Conservation (phyloP, 2,329 filamentous ascomycete genomes). For the Sphaerulina vaccinii region DNA sequence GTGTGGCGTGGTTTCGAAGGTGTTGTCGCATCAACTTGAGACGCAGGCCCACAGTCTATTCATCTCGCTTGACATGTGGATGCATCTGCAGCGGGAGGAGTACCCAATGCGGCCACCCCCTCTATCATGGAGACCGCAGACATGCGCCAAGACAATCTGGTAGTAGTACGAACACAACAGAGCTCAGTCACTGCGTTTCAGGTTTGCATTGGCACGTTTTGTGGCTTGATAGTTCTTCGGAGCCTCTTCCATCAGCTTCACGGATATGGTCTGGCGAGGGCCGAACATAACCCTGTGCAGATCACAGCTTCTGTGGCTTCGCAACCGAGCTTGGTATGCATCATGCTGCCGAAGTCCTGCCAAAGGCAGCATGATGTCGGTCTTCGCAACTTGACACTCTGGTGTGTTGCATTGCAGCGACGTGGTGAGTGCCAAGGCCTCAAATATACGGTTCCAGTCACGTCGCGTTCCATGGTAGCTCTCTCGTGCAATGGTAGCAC, state of each 20-base stretch:
- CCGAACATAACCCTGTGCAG: not conserved
- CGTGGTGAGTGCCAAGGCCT: no score
- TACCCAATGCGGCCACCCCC: not conserved
- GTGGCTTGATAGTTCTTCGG: not conserved
- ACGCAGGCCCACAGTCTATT: conserved; percentile 3
- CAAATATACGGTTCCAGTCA: no score
- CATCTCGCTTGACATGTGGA: conserved; percentile 10
- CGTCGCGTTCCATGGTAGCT: no score
- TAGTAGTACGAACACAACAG: not conserved
- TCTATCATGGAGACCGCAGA: not conserved
- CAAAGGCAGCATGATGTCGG: not conserved
- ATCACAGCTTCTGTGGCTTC: not conserved
- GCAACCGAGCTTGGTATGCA: not conserved
- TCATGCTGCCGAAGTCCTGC: not conserved
- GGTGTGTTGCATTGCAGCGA: not conserved
- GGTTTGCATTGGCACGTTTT: not conserved
- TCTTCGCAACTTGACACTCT: conserved; percentile 2
- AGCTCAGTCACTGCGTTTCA: not conserved
- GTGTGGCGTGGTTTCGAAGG: not conserved
- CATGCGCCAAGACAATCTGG: not conserved
- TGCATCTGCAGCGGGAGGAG: not conserved
- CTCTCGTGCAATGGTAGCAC: no score
- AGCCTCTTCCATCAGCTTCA: not conserved
- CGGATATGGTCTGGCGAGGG: not conserved
- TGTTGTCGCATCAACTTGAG: conserved; percentile 3